These are phyloP conservation scores for Suillus variegatus DNA, from an alignment of 768 basidiomycete genomes.

Conservation along the genomic window DNA sequence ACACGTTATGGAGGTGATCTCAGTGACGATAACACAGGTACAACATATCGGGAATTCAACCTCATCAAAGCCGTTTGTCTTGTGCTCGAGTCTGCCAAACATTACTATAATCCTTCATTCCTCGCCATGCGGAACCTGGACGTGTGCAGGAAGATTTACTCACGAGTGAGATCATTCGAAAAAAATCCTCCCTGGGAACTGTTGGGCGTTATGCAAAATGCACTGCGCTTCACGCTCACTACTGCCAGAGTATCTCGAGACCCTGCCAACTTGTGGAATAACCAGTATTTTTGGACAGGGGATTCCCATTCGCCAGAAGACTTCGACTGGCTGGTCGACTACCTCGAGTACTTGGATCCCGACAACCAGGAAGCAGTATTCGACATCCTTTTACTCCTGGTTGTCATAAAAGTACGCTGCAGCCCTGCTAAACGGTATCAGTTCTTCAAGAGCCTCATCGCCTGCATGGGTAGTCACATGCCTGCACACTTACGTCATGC, in stretches of 20 bases:
- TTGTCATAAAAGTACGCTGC: background rate
- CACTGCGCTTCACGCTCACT: background rate
- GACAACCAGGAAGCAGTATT: background rate
- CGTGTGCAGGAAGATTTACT: background rate
- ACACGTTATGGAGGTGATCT: background rate
- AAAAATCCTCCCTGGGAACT: background rate
- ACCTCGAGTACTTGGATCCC: background rate
- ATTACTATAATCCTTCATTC: background rate
- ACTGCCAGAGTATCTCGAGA: background rate
- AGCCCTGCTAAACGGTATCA: background rate
- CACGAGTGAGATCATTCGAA: background rate
- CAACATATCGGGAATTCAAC: background rate
- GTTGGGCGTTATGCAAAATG: background rate
- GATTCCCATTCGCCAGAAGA: background rate
- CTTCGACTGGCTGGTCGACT: background rate
- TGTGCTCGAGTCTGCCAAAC: background rate
- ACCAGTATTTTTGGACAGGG: background rate
- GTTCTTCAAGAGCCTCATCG: background rate
- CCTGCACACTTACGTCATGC: background rate
- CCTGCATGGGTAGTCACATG: background rate
- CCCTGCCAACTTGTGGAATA: background rate
- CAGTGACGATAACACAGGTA: background rate
- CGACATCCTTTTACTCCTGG: background rate
- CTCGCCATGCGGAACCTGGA: background rate
- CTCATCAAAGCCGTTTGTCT: background rate